Evolutionary conservation across 768 basidiomycete species (phyloP).

Genomic region (Suillus cothurnatus): DNA sequence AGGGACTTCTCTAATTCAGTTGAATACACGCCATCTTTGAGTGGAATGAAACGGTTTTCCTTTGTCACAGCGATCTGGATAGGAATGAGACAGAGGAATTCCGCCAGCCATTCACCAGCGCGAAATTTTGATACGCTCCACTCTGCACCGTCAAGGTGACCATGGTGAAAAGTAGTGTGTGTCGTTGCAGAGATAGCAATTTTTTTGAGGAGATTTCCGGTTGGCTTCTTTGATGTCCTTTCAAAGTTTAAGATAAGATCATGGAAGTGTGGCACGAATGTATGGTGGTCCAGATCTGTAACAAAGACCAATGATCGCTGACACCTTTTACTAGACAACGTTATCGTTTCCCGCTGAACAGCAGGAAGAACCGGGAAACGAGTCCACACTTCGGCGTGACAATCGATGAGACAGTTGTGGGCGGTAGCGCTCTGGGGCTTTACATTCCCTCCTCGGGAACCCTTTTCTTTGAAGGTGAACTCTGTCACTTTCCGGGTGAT

Average conservation of each 20-base stretch:
- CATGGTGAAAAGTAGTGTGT: conserved; percentile 29
- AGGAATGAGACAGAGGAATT: conserved; percentile 62
- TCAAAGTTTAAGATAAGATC: conserved; percentile 52
- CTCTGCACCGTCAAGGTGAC: conserved; percentile 13
- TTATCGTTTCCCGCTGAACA: conserved; percentile 46
- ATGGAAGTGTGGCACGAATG: conserved; percentile 45
- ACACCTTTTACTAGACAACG: conserved; percentile 35
- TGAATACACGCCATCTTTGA: conserved; percentile 60
- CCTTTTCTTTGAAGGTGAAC: conserved; percentile 54
- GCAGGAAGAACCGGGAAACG: conserved; percentile 61
- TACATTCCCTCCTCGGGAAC: conserved; percentile 20
- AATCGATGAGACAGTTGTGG: conserved; percentile 57
- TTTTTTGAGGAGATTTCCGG: conserved; percentile 42
- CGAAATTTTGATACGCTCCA: conserved; percentile 42
- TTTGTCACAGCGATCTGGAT: conserved; percentile 62
- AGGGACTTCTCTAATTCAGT: conserved; percentile 51
- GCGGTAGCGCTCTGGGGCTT: conserved; percentile 23
- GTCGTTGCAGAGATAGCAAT: conserved; percentile 37
- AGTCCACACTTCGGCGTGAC: conserved; percentile 59
- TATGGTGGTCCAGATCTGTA: conserved; percentile 37
- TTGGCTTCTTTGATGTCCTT: conserved; percentile 52
- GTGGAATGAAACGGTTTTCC: conserved; percentile 62
- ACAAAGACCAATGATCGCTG: conserved; percentile 45
- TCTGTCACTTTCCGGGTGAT: conserved; percentile 60
- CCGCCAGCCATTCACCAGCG: conserved; percentile 63